Evolutionary conservation across 495 filamentous ascomycete genomes (phyloP).

Genomic region (Lasiosphaeria miniovina): DNA sequence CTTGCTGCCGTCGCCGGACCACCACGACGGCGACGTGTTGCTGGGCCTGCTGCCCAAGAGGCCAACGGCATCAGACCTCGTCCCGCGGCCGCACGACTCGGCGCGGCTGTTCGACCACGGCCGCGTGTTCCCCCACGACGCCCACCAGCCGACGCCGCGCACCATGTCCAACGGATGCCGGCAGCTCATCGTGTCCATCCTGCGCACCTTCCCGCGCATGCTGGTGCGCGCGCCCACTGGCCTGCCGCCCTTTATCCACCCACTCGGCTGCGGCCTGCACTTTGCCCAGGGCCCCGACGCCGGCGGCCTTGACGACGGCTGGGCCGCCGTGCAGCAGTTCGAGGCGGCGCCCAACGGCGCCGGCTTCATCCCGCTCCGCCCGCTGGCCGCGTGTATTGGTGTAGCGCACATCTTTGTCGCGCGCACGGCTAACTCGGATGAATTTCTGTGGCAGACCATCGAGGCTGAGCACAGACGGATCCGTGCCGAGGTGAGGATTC

Average conservation of each 20-base stretch:
- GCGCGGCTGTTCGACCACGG: not conserved
- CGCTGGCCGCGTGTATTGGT: not conserved
- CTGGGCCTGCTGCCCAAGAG: not conserved
- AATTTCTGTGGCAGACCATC: constrained; percentile 2
- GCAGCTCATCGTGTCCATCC: not conserved
- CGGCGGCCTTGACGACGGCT: too few species aligned
- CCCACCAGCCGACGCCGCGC: not conserved
- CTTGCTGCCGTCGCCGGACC: too few species aligned
- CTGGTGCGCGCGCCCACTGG: not conserved
- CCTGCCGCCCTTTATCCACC: constrained; percentile 8
- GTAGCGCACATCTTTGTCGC: constrained; percentile 3
- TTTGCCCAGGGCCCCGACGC: not conserved
- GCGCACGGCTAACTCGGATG: not conserved
- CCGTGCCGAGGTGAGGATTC: not conserved
- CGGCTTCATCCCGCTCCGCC: not conserved
- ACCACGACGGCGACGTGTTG: too few species aligned
- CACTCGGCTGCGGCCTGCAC: not conserved
- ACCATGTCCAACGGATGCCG: constrained; percentile 5
- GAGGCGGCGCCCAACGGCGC: not conserved
- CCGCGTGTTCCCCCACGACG: not conserved
- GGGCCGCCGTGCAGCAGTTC: not conserved
- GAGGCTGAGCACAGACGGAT: constrained; percentile 4
- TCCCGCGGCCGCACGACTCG: not conserved
- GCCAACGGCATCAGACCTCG: not conserved
- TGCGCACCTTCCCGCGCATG: constrained; percentile 9